Conservation (phyloP, 2,329 filamentous ascomycete species). For the Ambrosiella beaveri region DNA sequence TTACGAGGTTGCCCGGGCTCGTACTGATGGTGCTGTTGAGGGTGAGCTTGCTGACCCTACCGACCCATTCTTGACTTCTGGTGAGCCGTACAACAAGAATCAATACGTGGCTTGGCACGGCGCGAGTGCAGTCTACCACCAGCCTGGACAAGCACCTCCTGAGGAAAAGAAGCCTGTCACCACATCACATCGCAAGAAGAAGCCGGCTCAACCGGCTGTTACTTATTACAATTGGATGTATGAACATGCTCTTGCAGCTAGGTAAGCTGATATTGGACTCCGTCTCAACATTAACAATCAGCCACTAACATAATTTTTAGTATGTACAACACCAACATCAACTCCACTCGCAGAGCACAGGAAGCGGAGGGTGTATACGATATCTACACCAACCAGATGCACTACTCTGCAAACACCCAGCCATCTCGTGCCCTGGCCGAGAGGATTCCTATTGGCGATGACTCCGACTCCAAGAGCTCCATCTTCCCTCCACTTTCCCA, state of each 20-base stretch:
- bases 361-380: slow-evolving; percentile 74
- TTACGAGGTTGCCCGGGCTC: slow-evolving; percentile 63
- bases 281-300: not conserved
- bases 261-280: slow-evolving; percentile 32
- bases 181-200: slow-evolving; percentile 55
- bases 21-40: slow-evolving; percentile 62
- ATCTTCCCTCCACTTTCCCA: slow-evolving; percentile 32
- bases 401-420: slow-evolving; percentile 76
- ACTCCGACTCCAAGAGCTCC: slow-evolving; percentile 17
- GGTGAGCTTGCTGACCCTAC: slow-evolving; percentile 84
- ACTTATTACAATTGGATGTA: slow-evolving; percentile 94
- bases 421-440: slow-evolving; percentile 76
- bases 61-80: slow-evolving; percentile 51
- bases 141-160: slow-evolving; percentile 59
- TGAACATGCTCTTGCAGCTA: slow-evolving; percentile 81
- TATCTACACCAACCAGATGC: slow-evolving; percentile 81
- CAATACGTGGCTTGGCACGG: slow-evolving; percentile 98
- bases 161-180: slow-evolving; percentile 19
- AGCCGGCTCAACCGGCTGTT: slow-evolving; percentile 71
- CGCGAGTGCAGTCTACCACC: slow-evolving; percentile 89
- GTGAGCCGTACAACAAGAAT: slow-evolving; percentile 92
- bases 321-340: slow-evolving; percentile 65
- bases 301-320: slow-evolving; percentile 28
- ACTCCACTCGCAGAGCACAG: slow-evolving; percentile 41
- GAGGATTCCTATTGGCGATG: slow-evolving; percentile 21